Evolutionary conservation across 306 rosid species (phyloP), one percentile per base, ranked within the genome.

Genomic region (Dalbergia oliveri): DNA sequence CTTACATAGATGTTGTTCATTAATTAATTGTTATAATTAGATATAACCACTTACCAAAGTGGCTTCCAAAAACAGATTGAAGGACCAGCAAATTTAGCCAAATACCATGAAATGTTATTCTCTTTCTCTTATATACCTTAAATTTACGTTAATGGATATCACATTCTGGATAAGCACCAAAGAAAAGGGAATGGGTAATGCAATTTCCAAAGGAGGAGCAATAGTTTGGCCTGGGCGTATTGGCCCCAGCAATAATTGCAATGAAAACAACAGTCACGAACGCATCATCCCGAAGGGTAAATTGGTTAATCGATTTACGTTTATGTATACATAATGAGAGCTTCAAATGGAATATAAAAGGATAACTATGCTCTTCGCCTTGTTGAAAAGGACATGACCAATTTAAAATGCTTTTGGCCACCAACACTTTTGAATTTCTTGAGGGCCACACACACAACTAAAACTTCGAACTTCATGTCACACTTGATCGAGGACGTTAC

Each of bases 181-280:
- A 4, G 54, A 49, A 58, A 2, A 21, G 39, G 39, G 43, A 63
- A 62, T 8, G 37, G 69, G 77, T 35, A 69, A 26, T 70, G 53
- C 76, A 78, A 68, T 31, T 78, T 45, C 44, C 33, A 33, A 16
- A 69, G 47, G 8, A 69, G 35, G 69, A 12, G 19, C 54, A 19
- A 71, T 62, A 47, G 41, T 66, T 78, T 44, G 60, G 77, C 5
- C 11, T 53, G 45, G 37, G 62, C 31, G 0, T 3, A 31, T 35
- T 49, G 81, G 78, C 33, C 81, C 78, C 78, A 56, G 4, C 81
- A 74, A 84, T 79, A 79, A 79, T 84, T 84, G 78, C 84, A 49
- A 64, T 26, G 68, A 72, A 79, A 66, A 73, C 35, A 68, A 68
- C 4, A 43, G 15, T 18, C 34, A 35, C 21, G 59, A 51, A 69